A percentile compares a stretch with the other conserved stretches of the same genome.
phyloP scores from a whole-genome alignment of 202 grass and related monocot species.

The Elaeis oleifera region DNA sequence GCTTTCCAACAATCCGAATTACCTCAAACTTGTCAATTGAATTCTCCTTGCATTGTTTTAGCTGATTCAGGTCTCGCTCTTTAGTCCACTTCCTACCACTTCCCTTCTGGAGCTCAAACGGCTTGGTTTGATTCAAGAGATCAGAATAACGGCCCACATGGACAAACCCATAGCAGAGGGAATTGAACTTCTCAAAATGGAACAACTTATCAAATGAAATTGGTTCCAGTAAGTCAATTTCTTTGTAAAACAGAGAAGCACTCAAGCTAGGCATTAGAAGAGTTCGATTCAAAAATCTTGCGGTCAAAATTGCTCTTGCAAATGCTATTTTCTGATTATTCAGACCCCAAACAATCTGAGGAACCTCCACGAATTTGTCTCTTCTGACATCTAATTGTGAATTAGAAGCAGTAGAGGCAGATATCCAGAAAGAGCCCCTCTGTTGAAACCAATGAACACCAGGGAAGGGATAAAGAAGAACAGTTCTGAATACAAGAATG shows the following conservation, averaged over 20 bases:
- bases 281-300: conserved; percentile 73
- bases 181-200: conserved; percentile 81
- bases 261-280: conserved; percentile 96
- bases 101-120: conserved; percentile 70
- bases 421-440: conserved; percentile 36
- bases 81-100: conserved; percentile 91
- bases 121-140: conserved; percentile 43
- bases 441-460: conserved; percentile 40
- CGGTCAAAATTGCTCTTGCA: conserved; percentile 77
- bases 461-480: conserved; percentile 49
- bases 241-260: conserved; percentile 90
- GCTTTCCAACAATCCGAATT: conserved; percentile 64
- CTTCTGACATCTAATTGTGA: conserved; percentile 42
- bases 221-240: conserved; percentile 76
- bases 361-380: conserved; percentile 76
- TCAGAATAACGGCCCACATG: conserved; percentile 75
- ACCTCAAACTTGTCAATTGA: conserved; percentile 50
- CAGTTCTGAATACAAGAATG: conserved; percentile 44
- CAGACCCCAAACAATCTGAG: conserved; percentile 97
- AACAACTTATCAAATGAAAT: conserved; percentile 79
- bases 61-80: conserved; percentile 81
- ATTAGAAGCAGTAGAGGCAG: conserved; percentile 17
- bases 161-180: conserved; percentile 63
- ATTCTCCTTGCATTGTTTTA: conserved; percentile 39
- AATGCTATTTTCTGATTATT: conserved; percentile 99